Percentiles rank a stretch among this genome's conserved stretches.
These are phyloP conservation scores for Thuja plicata DNA, from an alignment of 83 land plant genomes.

Conservation along the genomic window DNA sequence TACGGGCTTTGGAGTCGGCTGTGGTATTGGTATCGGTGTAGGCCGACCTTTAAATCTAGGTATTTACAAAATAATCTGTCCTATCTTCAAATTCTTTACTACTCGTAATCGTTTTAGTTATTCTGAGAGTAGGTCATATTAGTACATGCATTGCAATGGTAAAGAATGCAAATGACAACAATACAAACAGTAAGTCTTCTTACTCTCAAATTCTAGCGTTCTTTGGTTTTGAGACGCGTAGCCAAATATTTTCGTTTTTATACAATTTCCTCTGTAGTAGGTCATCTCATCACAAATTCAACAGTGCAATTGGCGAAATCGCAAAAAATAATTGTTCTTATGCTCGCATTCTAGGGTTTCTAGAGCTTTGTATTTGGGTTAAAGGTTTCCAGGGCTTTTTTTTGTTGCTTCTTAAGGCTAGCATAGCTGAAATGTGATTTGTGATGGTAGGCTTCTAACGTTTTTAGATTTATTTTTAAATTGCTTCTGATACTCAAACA, in stretches of 20 bases:
- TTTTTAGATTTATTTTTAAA: not conserved
- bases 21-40: constrained; percentile 97
- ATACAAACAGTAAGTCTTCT: constrained; percentile 3
- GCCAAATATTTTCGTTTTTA: not conserved
- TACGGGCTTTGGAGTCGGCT: constrained; percentile 93
- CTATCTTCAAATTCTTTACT: constrained; percentile 10
- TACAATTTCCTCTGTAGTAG: not conserved
- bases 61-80: constrained; percentile 11
- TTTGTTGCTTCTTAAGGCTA: not conserved
- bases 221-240: not conserved
- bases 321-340: not conserved
- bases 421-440: not conserved
- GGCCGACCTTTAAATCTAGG: constrained; percentile 82
- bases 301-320: not conserved
- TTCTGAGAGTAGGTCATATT: not conserved
- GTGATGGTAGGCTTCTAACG: not conserved
- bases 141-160: not conserved
- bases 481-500: not conserved
- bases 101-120: not conserved
- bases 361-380: not conserved
- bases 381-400: too few species aligned
- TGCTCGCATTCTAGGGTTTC: not conserved
- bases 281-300: not conserved
- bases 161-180: not conserved
- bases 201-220: not conserved